Evolutionary conservation across 441 rosid genomes (phyloP).

Genomic region (Adansonia gregorii): DNA sequence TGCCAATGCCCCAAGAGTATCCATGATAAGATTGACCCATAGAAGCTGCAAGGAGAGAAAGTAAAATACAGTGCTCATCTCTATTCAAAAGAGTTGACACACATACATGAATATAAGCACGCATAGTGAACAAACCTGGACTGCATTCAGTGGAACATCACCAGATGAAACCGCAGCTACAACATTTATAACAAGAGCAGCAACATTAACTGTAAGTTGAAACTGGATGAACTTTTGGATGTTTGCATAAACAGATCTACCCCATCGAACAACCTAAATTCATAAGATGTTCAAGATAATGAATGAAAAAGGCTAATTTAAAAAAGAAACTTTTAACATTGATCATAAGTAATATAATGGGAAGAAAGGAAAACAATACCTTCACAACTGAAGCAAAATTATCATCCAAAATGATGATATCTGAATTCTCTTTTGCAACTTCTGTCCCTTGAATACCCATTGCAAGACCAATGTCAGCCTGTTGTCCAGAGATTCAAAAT

Average conservation of each 20-base stretch:
- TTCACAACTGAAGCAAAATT: constrained; percentile 91
- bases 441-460: constrained; percentile 99
- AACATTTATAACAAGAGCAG: constrained; percentile 90
- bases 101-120: not conserved
- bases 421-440: constrained; percentile 98
- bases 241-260: constrained; percentile 97
- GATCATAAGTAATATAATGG: not conserved
- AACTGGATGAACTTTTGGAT: constrained; percentile 99
- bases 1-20: constrained; percentile 98
- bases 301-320: no score
- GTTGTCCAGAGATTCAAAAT: constrained; percentile 28
- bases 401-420: constrained; percentile 92
- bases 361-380: constrained; percentile 45
- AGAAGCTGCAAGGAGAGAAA: constrained; percentile 67
- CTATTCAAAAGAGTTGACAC: not conserved
- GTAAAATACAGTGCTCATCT: not conserved
- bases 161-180: constrained; percentile 95
- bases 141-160: constrained; percentile 96
- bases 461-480: constrained; percentile 98
- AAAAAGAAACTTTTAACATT: not conserved
- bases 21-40: constrained; percentile 99
- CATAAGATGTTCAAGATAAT: not conserved
- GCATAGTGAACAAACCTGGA: constrained; percentile 60
- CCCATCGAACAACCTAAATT: constrained; percentile 96
- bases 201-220: constrained; percentile 97